Conservation (phyloP, 2,329 filamentous ascomycete genomes). For the Penicillium sp. region DNA sequence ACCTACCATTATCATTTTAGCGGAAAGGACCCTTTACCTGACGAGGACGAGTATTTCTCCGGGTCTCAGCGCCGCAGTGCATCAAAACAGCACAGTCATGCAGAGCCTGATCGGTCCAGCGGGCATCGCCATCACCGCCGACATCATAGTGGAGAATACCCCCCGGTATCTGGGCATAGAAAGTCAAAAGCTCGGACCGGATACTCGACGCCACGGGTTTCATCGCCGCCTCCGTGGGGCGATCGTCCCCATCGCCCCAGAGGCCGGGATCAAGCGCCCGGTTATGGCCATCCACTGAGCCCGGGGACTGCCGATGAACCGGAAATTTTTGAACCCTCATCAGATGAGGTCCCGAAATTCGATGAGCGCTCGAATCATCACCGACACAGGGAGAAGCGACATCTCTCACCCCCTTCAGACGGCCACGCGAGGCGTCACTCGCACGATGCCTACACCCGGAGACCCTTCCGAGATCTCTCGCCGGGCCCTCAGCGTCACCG, state of each 20-base stretch:
- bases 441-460: constrained; percentile 38
- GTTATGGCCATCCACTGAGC: constrained; percentile 20
- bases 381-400: constrained; percentile 19
- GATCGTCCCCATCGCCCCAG: constrained; percentile 20
- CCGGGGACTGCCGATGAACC: constrained; percentile 21
- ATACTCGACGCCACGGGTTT: constrained; percentile 26
- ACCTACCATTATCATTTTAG: constrained; percentile 32
- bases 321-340: constrained; percentile 32
- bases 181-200: constrained; percentile 17
- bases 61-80: constrained; percentile 9
- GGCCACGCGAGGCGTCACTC: constrained; percentile 36
- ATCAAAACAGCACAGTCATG: constrained; percentile 19
- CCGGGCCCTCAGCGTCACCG: constrained; percentile 18
- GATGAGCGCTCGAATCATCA: constrained; percentile 16
- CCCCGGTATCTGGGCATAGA: constrained; percentile 17
- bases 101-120: constrained; percentile 22
- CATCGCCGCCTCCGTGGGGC: constrained; percentile 29
- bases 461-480: constrained; percentile 32
- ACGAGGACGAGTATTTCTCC: constrained; percentile 26
- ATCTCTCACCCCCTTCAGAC: constrained; percentile 31
- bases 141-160: constrained; percentile 26
- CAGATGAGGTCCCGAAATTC: constrained; percentile 22
- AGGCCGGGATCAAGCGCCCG: constrained; percentile 23
- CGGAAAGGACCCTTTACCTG: constrained; percentile 33
- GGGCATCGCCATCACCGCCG: constrained; percentile 24